Conservation (phyloP, 345 rosid genomes). For the Abelmoschus esculentus region DNA sequence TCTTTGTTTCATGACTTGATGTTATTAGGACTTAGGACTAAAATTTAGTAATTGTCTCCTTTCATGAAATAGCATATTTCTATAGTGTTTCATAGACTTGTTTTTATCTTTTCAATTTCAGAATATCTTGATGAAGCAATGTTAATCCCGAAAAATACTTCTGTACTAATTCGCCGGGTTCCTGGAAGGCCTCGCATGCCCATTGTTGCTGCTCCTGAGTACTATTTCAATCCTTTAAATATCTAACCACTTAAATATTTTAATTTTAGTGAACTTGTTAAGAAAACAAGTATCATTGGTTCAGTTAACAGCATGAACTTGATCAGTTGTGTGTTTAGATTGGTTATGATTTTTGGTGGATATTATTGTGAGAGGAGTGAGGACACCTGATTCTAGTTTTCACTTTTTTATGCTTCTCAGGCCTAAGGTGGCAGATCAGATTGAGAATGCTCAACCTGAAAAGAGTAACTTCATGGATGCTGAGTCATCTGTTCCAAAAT, state of each 20-base stretch:
- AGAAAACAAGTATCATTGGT: background rate
- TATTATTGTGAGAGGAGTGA: conserved; percentile 3
- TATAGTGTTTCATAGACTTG: conserved; percentile 39
- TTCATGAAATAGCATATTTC: conserved; percentile 16
- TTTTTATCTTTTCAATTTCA: conserved; percentile 67
- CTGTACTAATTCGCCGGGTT: conserved; percentile 95
- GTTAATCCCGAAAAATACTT: conserved; percentile 94
- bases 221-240: conserved; percentile 50
- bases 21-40: background rate
- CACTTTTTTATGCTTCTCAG: conserved; percentile 41
- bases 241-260: conserved; percentile 15
- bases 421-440: conserved; percentile 50
- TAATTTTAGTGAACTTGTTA: conserved; percentile 9
- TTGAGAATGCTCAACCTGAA: conserved; percentile 44
- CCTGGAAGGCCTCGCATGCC: conserved; percentile 97
- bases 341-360: background rate
- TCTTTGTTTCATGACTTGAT: background rate
- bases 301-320: background rate
- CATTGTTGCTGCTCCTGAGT: conserved; percentile 80
- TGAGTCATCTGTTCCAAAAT: conserved; percentile 45
- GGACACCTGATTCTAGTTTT: conserved; percentile 19
- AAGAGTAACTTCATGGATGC: conserved; percentile 37
- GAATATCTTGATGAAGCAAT: conserved; percentile 93
- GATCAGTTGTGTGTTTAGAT: background rate
- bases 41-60: background rate